Evolutionary conservation across 2,329 filamentous ascomycete species (phyloP).

Genomic region (Talaromyces albobiverticillius): DNA sequence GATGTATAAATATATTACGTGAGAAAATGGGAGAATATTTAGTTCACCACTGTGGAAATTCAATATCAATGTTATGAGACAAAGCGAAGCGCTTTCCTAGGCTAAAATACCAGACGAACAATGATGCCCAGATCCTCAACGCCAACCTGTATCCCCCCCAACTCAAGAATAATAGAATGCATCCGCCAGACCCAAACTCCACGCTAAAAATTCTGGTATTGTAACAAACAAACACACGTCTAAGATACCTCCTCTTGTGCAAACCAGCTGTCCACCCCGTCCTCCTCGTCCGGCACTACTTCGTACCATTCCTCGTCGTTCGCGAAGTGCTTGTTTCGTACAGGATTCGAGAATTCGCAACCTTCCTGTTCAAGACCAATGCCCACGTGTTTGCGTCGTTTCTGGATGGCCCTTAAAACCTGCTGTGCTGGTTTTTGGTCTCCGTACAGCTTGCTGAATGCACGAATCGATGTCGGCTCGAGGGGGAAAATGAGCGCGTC

Average conservation of each 20-base stretch:
- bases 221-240: background rate
- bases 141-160: background rate
- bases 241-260: background rate
- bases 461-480: slow-evolving; percentile 32
- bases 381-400: slow-evolving; percentile 52
- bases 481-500: slow-evolving; percentile 37
- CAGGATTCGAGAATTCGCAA: slow-evolving; percentile 51
- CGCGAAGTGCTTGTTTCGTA: slow-evolving; percentile 48
- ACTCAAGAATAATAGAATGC: background rate
- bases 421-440: slow-evolving; percentile 43
- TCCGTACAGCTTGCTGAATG: slow-evolving; percentile 43
- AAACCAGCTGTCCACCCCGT: slow-evolving; percentile 9
- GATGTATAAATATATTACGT: too few species aligned
- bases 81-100: too few species aligned
- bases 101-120: too few species aligned
- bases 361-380: slow-evolving; percentile 54
- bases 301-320: slow-evolving; percentile 50
- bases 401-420: slow-evolving; percentile 44
- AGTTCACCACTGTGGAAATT: too few species aligned
- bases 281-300: slow-evolving; percentile 15
- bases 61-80: too few species aligned
- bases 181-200: background rate
- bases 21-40: too few species aligned
- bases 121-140: background rate
- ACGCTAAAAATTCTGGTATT: background rate